Conservation (phyloP, 2,329 filamentous ascomycete species). For the Aspergillus viridinutans region DNA sequence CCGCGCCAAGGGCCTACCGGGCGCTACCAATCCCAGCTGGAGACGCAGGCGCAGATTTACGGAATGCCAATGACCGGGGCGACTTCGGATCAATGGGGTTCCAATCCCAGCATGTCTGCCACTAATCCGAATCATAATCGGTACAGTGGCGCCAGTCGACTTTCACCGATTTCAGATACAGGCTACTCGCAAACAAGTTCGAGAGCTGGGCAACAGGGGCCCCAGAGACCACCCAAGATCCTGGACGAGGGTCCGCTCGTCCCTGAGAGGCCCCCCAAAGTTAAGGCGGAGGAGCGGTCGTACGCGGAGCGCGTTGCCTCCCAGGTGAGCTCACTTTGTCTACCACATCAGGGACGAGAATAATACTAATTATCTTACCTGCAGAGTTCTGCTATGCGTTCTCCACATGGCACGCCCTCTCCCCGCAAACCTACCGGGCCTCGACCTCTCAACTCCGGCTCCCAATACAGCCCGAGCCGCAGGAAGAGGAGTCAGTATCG, state of each 20-base stretch:
- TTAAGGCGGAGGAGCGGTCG: constrained; percentile 30
- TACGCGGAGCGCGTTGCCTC: constrained; percentile 41
- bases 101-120: constrained; percentile 38
- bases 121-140: constrained; percentile 30
- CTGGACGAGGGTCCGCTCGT: constrained; percentile 57
- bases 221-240: constrained; percentile 51
- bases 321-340: constrained; percentile 26
- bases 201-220: constrained; percentile 28
- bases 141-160: constrained; percentile 36
- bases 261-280: constrained; percentile 47
- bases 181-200: constrained; percentile 44
- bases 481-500: constrained; percentile 37
- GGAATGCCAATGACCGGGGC: constrained; percentile 12
- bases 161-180: constrained; percentile 46
- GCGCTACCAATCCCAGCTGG: constrained; percentile 58
- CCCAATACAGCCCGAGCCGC: constrained; percentile 33
- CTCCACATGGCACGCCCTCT: constrained; percentile 29
- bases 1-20: constrained; percentile 59
- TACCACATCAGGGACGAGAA: neutral
- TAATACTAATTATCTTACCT: constrained; percentile 4
- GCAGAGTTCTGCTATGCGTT: constrained; percentile 30
- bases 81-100: constrained; percentile 44
- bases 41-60: constrained; percentile 57
- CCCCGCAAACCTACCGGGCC: constrained; percentile 47
- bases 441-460: constrained; percentile 40